Conservation (phyloP, 345 rosid genomes). For the Rhodamnia argentea region DNA sequence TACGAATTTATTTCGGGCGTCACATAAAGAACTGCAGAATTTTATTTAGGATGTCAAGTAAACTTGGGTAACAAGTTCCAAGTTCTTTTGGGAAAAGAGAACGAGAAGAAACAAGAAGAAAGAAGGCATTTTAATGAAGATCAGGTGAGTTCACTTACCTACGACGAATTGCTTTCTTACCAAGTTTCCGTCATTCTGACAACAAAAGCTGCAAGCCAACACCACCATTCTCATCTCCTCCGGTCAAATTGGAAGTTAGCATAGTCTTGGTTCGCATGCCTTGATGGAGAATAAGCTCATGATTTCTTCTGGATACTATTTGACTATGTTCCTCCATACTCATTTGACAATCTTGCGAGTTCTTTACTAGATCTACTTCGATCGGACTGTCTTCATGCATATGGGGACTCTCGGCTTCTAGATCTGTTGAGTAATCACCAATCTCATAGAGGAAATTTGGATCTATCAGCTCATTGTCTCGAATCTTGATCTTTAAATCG, state of each 20-base stretch:
- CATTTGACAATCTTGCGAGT: too few species aligned
- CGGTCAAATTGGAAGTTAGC: too few species aligned
- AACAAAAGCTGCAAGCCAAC: not conserved
- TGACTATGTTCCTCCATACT: not conserved
- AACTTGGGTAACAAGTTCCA: too few species aligned
- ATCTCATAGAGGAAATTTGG: not conserved
- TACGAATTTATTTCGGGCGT: too few species aligned
- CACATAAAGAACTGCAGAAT: too few species aligned
- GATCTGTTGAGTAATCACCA: rapidly evolving
- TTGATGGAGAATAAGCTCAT: not conserved
- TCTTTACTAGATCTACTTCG: too few species aligned
- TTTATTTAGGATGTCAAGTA: too few species aligned
- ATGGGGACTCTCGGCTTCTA: not conserved
- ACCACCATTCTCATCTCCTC: too few species aligned
- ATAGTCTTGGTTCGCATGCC: not conserved
- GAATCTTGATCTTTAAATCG: not conserved
- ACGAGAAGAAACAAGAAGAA: not conserved
- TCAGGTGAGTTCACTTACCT: not conserved
- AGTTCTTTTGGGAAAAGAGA: not conserved
- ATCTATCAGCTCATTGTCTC: rapidly evolving
- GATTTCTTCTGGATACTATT: not conserved
- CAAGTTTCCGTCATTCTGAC: not conserved
- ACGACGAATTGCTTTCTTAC: not conserved
- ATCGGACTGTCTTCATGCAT: too few species aligned
- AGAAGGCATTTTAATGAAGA: not conserved